These are phyloP conservation scores for Lepiota venenata DNA, from an alignment of 768 basidiomycete species.

Conservation along the genomic window DNA sequence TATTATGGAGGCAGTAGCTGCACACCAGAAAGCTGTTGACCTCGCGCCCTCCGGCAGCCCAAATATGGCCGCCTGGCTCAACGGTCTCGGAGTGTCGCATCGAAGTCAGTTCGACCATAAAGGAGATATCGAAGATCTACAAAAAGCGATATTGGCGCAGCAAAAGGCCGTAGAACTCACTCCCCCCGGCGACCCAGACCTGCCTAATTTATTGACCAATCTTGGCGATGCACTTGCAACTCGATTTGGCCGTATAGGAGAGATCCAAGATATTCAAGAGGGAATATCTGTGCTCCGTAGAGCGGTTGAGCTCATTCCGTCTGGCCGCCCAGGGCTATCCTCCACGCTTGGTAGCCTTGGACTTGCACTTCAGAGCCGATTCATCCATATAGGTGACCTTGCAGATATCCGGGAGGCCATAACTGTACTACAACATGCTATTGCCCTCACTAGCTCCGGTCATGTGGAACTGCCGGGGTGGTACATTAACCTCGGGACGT, in stretches of 20 bases:
- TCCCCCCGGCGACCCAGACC: background rate
- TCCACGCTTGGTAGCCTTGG: conserved; percentile 11
- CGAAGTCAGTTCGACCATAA: background rate
- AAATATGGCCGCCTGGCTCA: background rate
- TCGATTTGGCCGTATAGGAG: background rate
- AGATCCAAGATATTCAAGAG: background rate
- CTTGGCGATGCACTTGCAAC: background rate
- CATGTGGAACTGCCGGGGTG: background rate
- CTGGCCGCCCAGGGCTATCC: background rate
- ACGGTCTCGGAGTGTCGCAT: background rate
- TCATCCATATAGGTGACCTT: background rate
- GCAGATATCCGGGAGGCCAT: conserved; percentile 15
- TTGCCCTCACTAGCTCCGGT: background rate
- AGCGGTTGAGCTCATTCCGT: background rate
- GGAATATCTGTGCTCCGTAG: background rate
- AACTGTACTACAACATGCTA: background rate
- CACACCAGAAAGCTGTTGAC: conserved; percentile 4
- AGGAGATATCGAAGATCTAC: background rate
- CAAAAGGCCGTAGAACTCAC: background rate
- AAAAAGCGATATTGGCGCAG: background rate
- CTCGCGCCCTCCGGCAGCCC: conserved; percentile 2
- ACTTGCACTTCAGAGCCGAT: conserved; percentile 3
- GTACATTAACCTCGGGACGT: conserved; percentile 18
- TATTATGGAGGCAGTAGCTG: conserved; percentile 14
- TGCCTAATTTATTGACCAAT: background rate